Evolutionary conservation across 352 stramenopile species (phyloP), one percentile per base, ranked within the genome.

Genomic region (Hyaloperonospora brassicae): DNA sequence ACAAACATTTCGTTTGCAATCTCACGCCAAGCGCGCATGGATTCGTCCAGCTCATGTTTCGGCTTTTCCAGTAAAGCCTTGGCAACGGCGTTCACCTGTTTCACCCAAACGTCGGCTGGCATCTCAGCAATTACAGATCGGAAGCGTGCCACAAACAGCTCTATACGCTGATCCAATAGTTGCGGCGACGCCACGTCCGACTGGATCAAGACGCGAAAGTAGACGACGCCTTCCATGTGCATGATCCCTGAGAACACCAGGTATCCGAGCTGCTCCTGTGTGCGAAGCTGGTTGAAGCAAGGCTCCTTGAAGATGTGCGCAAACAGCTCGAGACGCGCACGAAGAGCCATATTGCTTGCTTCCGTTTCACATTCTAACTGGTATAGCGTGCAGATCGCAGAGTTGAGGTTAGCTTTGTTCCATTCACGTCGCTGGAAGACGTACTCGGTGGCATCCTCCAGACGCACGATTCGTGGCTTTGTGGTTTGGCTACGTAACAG

Each of bases 201-300:
- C 58, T 95, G 83, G 12, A 93, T 64, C n/a, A 93, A 66, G 40
- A 92, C 62, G n/a, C 77, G 79, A 55, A 90, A 85, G 50, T 75
- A 84, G 35, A 79, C 65, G 25, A 89, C 62, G 36, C 76, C 75
- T 40, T 84, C 64, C 0, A 66, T 64, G 17, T 64, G 56, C 50
- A 74, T 62, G 8, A 72, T 58, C 10, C 68, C 75, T 0, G 66
- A 86, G 46, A 87, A 92, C 9, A 96, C 86, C 21, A 95, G 76
- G 48, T 96, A 97, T 4, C 89, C 89, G 1, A 97, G 74, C 60
- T 96, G 88, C 62, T 97, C 87, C 59, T 93, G 76, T 8, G 89
- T 97, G n/a, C 89, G 84, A n/a, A 97, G 72, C 50, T 95, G 79
- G 64, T 96, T 88, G 66, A 96, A 97, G 55, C 78, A 91, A 10